Evolutionary conservation across 345 rosid genomes (phyloP).

Genomic region (Adansonia digitata): DNA sequence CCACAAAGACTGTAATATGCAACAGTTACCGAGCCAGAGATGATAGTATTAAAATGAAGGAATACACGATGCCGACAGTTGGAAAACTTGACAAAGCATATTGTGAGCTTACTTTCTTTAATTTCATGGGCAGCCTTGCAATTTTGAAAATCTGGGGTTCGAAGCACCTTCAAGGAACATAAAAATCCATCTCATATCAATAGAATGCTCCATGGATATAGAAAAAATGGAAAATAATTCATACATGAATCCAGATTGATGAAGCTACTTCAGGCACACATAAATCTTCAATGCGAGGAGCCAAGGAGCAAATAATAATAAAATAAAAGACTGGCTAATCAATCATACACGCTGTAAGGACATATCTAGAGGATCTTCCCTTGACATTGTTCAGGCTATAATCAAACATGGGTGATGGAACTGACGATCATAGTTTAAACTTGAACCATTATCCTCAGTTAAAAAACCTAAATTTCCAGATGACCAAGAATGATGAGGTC

Average conservation of each 20-base stretch:
- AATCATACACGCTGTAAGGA: not conserved
- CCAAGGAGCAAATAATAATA: not conserved
- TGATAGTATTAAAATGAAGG: not conserved
- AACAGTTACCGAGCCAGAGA: not conserved
- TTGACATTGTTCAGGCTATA: not conserved
- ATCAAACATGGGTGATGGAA: not conserved
- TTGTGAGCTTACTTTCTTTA: slow-evolving; percentile 51
- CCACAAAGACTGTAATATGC: not conserved
- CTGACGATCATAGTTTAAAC: not conserved
- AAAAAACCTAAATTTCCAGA: not conserved
- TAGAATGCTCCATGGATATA: not conserved
- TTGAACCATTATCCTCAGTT: not conserved
- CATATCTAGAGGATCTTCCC: not conserved
- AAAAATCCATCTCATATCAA: not conserved
- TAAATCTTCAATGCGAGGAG: not conserved
- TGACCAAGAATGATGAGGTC: not conserved
- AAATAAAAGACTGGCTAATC: not conserved
- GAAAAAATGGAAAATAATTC: not conserved
- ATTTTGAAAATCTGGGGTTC: slow-evolving; percentile 58
- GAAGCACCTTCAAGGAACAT: slow-evolving; percentile 42
- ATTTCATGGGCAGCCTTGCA: slow-evolving; percentile 63
- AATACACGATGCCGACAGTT: not conserved
- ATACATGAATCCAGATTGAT: slow-evolving; percentile 6
- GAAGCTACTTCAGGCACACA: not conserved
- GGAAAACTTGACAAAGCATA: not conserved